Evolutionary conservation across 805 yeast species (phyloP).

Genomic region (Starmerella stellata): DNA sequence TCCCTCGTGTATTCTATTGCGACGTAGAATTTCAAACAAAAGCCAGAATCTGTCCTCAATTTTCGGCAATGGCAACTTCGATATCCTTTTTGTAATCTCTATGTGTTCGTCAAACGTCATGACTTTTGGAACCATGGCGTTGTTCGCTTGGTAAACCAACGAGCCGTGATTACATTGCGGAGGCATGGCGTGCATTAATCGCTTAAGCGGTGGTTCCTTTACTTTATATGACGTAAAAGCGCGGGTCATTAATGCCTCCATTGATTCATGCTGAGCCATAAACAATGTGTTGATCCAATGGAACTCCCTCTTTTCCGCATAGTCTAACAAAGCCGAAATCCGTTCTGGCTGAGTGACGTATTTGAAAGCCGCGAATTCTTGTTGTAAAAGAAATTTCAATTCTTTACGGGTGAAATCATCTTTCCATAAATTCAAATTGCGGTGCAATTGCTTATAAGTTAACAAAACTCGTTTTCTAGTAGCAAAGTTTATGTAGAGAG

Average conservation of each 20-base stretch:
- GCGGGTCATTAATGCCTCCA: neutral
- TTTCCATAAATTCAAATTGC: conserved; percentile 1
- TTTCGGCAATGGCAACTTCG: neutral
- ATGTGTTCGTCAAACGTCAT: conserved; percentile 6
- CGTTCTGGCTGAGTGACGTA: conserved; percentile 1
- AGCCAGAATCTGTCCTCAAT: conserved; percentile 6
- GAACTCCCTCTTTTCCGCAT: conserved; percentile 5
- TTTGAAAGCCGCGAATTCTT: conserved; percentile 8
- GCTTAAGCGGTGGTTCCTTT: conserved; percentile 3
- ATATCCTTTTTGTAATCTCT: neutral
- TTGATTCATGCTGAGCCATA: neutral
- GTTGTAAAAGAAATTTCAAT: conserved; percentile 6
- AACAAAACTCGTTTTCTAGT: conserved; percentile 5
- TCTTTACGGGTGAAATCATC: conserved; percentile 3
- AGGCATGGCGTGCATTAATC: conserved; percentile 1
- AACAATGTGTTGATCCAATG: conserved; percentile 4
- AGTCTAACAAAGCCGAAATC: conserved; percentile 4
- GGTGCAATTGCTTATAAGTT: conserved; percentile 6
- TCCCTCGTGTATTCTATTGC: conserved; percentile 3
- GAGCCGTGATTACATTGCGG: conserved; percentile 1
- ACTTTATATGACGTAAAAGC: conserved; percentile 5
- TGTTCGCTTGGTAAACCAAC: conserved; percentile 6
- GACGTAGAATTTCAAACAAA: conserved; percentile 1
- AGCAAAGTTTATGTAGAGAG: conserved; percentile 6
- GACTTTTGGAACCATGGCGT: conserved; percentile 2